Evolutionary conservation across 139 green algal species (phyloP).

Genomic region (Raphidocelis subcapitata): DNA sequence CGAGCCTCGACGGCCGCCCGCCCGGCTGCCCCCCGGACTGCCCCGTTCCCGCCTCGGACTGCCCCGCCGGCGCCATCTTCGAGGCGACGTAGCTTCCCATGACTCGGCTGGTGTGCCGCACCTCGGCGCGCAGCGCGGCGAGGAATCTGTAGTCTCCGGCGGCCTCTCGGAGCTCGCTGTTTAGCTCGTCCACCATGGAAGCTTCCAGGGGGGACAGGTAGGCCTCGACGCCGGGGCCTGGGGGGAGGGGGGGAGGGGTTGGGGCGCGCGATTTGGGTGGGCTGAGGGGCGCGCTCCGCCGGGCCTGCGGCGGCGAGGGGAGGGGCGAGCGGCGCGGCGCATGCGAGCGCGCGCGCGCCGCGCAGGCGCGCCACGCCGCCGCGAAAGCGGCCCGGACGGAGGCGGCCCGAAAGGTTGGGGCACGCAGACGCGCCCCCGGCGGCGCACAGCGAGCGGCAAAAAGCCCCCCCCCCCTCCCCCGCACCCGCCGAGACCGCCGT

Average conservation of each 20-base stretch:
- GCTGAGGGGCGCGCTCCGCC: background rate
- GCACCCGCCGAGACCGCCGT: constrained; percentile 2
- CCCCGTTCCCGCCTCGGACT: too few species aligned
- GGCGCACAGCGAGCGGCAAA: background rate
- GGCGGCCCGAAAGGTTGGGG: background rate
- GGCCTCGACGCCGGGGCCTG: constrained; percentile 25
- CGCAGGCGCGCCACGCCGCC: background rate
- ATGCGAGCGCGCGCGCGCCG: too few species aligned
- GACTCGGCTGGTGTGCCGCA: constrained; percentile 24
- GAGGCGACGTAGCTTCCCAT: constrained; percentile 24
- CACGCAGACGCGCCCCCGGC: background rate
- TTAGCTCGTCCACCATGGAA: constrained; percentile 29
- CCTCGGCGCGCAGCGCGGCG: constrained; percentile 24
- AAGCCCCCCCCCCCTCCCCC: background rate
- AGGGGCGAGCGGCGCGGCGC: too few species aligned
- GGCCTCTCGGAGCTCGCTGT: constrained; percentile 19
- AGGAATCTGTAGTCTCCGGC: constrained; percentile 30
- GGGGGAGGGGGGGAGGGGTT: background rate
- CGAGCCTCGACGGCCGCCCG: too few species aligned
- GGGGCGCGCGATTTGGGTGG: background rate
- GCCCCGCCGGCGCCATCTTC: constrained; percentile 6
- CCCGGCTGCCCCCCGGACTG: too few species aligned
- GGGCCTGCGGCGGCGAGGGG: too few species aligned
- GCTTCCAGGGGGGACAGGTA: constrained; percentile 24
- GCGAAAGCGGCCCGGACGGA: background rate